Evolutionary conservation across 768 basidiomycete species (phyloP).

Genomic region (Rhodocollybia butyracea): DNA sequence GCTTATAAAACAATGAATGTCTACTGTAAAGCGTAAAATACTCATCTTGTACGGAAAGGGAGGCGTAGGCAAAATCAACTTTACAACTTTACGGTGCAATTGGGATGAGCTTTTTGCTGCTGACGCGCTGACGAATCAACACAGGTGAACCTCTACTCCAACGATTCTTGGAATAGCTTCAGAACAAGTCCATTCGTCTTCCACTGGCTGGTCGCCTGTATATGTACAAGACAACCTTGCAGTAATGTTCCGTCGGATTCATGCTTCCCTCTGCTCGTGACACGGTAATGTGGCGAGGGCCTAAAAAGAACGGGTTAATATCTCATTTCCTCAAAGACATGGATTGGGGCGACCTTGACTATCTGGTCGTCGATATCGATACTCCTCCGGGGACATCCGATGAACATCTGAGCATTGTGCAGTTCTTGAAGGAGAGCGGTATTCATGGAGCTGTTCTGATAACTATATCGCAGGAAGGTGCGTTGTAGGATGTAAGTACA

Average conservation of each 20-base stretch:
- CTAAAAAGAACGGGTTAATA: constrained; percentile 98
- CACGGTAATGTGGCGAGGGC: constrained; percentile 98
- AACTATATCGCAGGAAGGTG: constrained; percentile 97
- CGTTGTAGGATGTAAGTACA: constrained; percentile 95
- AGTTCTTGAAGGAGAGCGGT: constrained; percentile 92
- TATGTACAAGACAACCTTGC: constrained; percentile 94
- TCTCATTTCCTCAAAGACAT: constrained; percentile 99
- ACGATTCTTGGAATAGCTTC: constrained; percentile 91
- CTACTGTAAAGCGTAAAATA: constrained; percentile 85
- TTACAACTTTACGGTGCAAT: constrained; percentile 95
- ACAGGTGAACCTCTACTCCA: constrained; percentile 92
- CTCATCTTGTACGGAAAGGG: constrained; percentile 95
- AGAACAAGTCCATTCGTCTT: constrained; percentile 89
- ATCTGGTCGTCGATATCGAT: constrained; percentile 91
- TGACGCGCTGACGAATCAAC: constrained; percentile 81
- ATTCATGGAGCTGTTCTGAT: constrained; percentile 96
- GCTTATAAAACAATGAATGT: constrained; percentile 80
- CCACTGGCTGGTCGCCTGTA: constrained; percentile 96
- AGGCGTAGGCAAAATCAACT: constrained; percentile 96
- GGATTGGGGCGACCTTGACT: constrained; percentile 96
- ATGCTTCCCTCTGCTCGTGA: constrained; percentile 85
- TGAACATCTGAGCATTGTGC: constrained; percentile 93
- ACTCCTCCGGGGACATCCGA: constrained; percentile 98
- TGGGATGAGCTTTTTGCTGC: constrained; percentile 98
- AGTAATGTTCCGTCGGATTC: constrained; percentile 97